Base-by-base conservation (phyloP, 805 yeast species). In the Starmerella cellae region DNA sequence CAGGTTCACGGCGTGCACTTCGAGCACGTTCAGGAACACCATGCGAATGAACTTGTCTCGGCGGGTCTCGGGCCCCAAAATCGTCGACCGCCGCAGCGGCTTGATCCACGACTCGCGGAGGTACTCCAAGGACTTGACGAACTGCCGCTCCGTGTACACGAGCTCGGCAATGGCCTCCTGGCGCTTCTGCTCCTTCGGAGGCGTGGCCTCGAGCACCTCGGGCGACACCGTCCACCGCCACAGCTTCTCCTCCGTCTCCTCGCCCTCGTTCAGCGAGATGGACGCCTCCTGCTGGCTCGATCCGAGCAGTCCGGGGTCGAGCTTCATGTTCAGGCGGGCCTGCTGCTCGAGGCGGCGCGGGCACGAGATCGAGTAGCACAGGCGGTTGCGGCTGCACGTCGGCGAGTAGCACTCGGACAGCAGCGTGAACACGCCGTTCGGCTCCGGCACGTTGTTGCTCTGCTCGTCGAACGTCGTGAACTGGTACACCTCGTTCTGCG, bases 321-420 rank as follows among this genome's bases (percentile, higher is more conserved):
- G 83, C 58, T 82, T 82, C 75, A 83, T 70, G 54, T 87, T 85
- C 39, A 83, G 70, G 46, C 97, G 70, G 3, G 95, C 94, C 58
- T 88, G 97, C 61, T 91, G 97, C 61, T 88, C 97, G 38, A 91
- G 66, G 48, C 97, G 72, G 52, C 95, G 73, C 14, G 98, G 98
- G 63, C 98, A 91, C 11, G 95, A 93, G 52, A 91, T 87, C 34
- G 94, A 82, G 62, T 91, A 91, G 62, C 98, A 91, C 31, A 88
- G 65, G 27, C 74, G 68, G 55, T 83, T 93, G 39, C 93, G 68
- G 4, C 95, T 78, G 63, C 98, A 91, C 0, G 98, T 91, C 27
- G 98, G 95, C 0, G 96, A 85, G 57, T 91, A 91, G 63, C 98
- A 91, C 56, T 87, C 95, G 0, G 96, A 82, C 48, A 91, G 66